Evolutionary conservation across 257 asterid genomes (phyloP).

Genomic region (Nicotiana otophora): DNA sequence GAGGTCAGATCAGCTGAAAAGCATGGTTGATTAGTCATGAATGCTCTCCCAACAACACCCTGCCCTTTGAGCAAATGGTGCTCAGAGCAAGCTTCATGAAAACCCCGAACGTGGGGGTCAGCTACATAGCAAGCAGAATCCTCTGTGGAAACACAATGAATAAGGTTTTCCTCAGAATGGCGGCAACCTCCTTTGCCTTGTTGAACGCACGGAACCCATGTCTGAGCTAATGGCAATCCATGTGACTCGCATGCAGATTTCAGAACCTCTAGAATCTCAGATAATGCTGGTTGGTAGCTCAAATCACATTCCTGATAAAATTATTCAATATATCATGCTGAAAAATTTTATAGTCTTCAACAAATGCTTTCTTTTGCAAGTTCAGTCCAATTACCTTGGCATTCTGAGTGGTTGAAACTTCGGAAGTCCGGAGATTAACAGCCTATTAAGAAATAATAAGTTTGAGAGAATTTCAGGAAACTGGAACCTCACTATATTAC

Average conservation of each 20-base stretch:
- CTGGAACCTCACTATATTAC: background rate
- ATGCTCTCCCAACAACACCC: conserved; percentile 79
- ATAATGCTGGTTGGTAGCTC: conserved; percentile 67
- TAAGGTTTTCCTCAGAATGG: conserved; percentile 63
- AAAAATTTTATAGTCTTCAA: background rate
- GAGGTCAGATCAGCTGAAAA: conserved; percentile 71
- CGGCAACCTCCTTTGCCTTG: conserved; percentile 74
- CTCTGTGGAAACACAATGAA: conserved; percentile 61
- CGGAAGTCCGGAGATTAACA: conserved; percentile 63
- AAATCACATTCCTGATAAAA: conserved; percentile 46
- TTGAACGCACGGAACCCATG: conserved; percentile 70
- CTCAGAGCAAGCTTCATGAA: conserved; percentile 85
- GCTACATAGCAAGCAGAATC: conserved; percentile 69
- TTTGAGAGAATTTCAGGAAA: background rate
- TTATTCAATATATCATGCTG: conserved; percentile 9
- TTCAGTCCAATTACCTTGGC: conserved; percentile 37
- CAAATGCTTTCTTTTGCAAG: conserved; percentile 5
- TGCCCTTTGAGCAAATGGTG: conserved; percentile 78
- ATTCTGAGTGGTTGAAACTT: conserved; percentile 31
- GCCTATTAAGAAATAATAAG: conserved; percentile 39
- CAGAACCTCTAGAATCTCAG: conserved; percentile 62
- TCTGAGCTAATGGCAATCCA: conserved; percentile 76
- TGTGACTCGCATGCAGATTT: conserved; percentile 56
- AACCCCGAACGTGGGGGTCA: conserved; percentile 55
- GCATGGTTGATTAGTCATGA: conserved; percentile 70